Base-by-base conservation (phyloP, 169 alveolate genomes). In the Plasmodium reichenowi region DNA sequence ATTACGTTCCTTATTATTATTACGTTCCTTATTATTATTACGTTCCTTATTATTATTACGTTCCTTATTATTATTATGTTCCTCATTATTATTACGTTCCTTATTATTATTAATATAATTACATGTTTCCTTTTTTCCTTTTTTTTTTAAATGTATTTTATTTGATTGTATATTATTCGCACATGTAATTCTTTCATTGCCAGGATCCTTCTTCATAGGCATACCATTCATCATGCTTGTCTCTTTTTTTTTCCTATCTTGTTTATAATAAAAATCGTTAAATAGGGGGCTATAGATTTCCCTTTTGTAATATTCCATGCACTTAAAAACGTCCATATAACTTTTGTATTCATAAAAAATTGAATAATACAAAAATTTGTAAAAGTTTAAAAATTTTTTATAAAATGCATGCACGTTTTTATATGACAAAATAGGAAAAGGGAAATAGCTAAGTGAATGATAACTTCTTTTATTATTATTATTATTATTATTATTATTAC, bases 391-490 rank as follows among this genome's bases (percentile, higher is more conserved):
- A 48, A 78, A 78, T 0, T 20, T 48, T 54, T 58, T 78, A 59
- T 78, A 78, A 78, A 78, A 78, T 15, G 43, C 70, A 47, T 66
- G 89, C 2, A 76, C 26, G 38, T 78, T 78, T 58, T 32, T 52
- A 15, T 78, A 78, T 3, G 89, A 78, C 4, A 78, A 59, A 24
- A 70, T 50, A 38, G 89, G 89, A 2, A 78, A 78, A 1, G 89
- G 89, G 26, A 78, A 78, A 43, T 45, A 70, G 17, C 78, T 59
- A 24, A 56, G 50, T n/a, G 71, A 78, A 6, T 58, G 78, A 29
- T 78, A 78, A 43, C 17, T 45, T 63, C 24, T 59, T 26, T 71
- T 66, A 1, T n/a, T 66, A 17, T 17, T 26, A 8, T 29, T 6
- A 38, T 20, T 20, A 20, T 20, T 20, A 38, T 38, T 38, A 38